Evolutionary conservation across 164 flowering plant species (phyloP).

Genomic region (Sextonia rubra): DNA sequence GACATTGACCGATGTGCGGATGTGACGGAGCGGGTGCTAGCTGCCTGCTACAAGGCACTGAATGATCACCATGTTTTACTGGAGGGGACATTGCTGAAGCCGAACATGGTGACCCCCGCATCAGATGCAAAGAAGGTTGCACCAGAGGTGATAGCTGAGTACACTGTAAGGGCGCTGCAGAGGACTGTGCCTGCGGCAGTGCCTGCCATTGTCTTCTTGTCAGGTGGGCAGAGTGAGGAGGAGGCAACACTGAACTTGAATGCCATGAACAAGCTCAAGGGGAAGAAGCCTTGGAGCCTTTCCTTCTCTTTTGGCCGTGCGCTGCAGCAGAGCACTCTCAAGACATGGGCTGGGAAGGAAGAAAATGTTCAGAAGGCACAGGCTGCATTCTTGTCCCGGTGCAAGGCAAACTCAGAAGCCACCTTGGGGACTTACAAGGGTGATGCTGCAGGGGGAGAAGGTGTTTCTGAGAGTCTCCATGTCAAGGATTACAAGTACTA

Average conservation of each 20-base stretch:
- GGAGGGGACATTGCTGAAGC: constrained; percentile 48
- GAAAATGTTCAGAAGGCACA: constrained; percentile 40
- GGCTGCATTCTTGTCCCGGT: constrained; percentile 37
- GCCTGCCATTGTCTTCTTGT: constrained; percentile 45
- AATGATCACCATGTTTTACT: constrained; percentile 47
- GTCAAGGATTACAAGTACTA: constrained; percentile 52
- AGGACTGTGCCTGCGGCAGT: constrained; percentile 44
- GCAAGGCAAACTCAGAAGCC: constrained; percentile 54
- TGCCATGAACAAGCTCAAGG: constrained; percentile 48
- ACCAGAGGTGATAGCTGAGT: constrained; percentile 44
- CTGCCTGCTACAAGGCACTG: constrained; percentile 53
- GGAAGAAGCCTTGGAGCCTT: constrained; percentile 47
- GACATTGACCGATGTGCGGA: constrained; percentile 42
- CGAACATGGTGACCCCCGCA: constrained; percentile 56
- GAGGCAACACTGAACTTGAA: constrained; percentile 46
- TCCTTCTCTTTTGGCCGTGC: constrained; percentile 50
- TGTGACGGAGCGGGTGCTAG: constrained; percentile 49
- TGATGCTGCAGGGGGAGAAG: constrained; percentile 32
- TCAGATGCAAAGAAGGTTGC: constrained; percentile 42
- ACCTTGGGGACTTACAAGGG: constrained; percentile 49
- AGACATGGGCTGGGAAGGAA: constrained; percentile 48
- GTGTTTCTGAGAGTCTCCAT: constrained; percentile 48
- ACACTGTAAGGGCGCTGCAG: constrained; percentile 41
- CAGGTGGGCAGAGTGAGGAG: constrained; percentile 54
- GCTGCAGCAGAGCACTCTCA: constrained; percentile 48